A percentile compares a stretch with the other conserved stretches of the same genome.
Evolutionary conservation across 371 early-diverging fungal genomes (phyloP).

Genomic region (Cokeromyces recurvatus): DNA sequence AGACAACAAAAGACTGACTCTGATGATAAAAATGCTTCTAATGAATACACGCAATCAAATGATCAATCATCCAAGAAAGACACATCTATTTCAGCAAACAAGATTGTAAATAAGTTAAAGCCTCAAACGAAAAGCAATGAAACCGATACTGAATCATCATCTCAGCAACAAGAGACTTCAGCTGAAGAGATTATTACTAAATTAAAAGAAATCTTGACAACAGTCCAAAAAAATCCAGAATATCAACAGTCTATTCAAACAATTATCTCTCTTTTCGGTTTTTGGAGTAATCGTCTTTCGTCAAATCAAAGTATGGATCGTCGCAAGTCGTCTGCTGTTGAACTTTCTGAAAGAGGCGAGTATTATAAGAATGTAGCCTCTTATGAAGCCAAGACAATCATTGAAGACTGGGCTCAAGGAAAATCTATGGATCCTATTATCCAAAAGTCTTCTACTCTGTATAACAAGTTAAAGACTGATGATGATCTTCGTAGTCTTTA

Average conservation of each 20-base stretch:
- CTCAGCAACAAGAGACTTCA: background rate
- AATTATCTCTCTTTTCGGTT: conserved; percentile 20
- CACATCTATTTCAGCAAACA: background rate
- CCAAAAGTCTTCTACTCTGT: background rate
- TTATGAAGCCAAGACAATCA: conserved; percentile 41
- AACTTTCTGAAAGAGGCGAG: background rate
- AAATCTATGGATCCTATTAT: conserved; percentile 32
- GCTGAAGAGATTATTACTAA: background rate
- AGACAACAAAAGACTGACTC: too few relatives aligned
- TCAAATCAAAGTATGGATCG: background rate
- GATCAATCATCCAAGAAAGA: background rate
- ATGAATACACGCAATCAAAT: background rate
- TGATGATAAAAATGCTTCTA: too few relatives aligned
- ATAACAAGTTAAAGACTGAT: conserved; percentile 2
- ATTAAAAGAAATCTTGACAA: conserved; percentile 2
- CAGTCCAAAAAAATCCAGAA: conserved; percentile 32
- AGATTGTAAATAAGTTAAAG: conserved; percentile 1
- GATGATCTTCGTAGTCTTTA: conserved; percentile 16
- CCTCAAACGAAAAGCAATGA: background rate
- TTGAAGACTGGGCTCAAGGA: conserved; percentile 55
- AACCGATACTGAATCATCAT: too few relatives aligned
- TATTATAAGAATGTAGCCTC: conserved; percentile 3
- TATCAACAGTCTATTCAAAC: conserved; percentile 39
- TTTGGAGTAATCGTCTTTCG: conserved; percentile 26
- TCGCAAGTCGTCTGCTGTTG: conserved; percentile 5